These are phyloP conservation scores for Ceratobasidium sp. DNA, from an alignment of 1,284 basidiomycete genomes.

Conservation along the genomic window DNA sequence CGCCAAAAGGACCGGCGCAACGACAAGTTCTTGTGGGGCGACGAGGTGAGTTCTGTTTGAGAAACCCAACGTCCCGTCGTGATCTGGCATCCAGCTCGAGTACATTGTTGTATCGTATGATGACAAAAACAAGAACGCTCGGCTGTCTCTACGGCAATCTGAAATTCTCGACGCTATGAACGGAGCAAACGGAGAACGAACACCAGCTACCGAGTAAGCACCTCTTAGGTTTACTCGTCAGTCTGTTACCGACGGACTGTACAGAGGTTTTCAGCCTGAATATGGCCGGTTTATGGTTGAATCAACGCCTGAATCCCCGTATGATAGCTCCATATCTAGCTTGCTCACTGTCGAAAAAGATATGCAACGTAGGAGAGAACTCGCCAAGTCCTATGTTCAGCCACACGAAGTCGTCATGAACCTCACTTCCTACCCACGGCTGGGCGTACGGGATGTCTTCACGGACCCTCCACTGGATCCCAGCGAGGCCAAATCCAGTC, in stretches of 20 bases:
- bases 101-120: conserved; percentile 96
- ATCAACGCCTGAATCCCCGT: conserved; percentile 95
- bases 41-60: conserved; percentile 76
- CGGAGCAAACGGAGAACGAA: conserved; percentile 36
- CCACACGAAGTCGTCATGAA: conserved; percentile 91
- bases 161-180: conserved; percentile 82
- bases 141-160: conserved; percentile 89
- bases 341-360: conserved; percentile 92
- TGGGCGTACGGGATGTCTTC: conserved; percentile 90
- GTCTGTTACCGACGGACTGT: conserved; percentile 66
- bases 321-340: conserved; percentile 86
- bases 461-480: conserved; percentile 90
- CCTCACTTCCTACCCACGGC: conserved; percentile 93
- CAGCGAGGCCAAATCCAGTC: conserved; percentile 80
- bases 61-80: conserved; percentile 33
- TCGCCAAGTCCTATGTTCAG: conserved; percentile 87
- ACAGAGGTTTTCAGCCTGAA: conserved; percentile 91
- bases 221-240: conserved; percentile 62
- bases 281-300: conserved; percentile 99
- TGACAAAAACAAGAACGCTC: conserved; percentile 80
- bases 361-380: conserved; percentile 92
- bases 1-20: conserved; percentile 89
- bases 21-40: conserved; percentile 96
- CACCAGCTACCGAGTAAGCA: not conserved
- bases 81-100: conserved; percentile 76